phyloP scores from a whole-genome alignment of 257 asterid genomes.

The Fraxinus excelsior region DNA sequence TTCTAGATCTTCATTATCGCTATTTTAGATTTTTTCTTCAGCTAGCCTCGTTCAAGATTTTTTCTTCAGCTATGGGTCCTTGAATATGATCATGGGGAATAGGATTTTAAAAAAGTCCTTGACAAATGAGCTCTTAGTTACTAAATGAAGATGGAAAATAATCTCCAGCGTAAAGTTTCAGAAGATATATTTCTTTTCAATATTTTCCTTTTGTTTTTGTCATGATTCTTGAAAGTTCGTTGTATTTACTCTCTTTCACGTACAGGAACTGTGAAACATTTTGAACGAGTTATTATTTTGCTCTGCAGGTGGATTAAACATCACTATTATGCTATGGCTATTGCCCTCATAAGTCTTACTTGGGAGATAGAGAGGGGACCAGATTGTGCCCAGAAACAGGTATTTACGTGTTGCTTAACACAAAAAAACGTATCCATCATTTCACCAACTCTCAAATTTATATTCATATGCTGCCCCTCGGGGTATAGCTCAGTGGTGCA shows the following conservation, averaged over 20 bases:
- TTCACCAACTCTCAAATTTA: too few relatives aligned
- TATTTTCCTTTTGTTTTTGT: not conserved
- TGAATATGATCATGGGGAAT: too few relatives aligned
- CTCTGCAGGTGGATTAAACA: constrained; percentile 91
- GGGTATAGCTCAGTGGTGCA: too few relatives aligned
- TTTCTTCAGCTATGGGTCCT: not conserved
- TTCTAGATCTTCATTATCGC: not conserved
- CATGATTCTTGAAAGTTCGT: constrained; percentile 2
- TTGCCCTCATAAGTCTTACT: constrained; percentile 98
- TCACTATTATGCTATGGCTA: constrained; percentile 91
- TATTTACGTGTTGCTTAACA: constrained; percentile 16
- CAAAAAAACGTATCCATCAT: not conserved
- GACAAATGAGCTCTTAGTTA: not conserved
- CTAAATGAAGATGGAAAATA: not conserved
- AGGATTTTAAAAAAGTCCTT: too few relatives aligned
- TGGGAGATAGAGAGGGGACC: constrained; percentile 95
- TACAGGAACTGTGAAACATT: constrained; percentile 7
- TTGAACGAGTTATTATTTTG: constrained; percentile 2
- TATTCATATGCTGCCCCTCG: too few relatives aligned
- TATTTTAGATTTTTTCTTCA: constrained; percentile 11
- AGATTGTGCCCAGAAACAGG: constrained; percentile 90
- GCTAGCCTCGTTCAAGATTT: not conserved
- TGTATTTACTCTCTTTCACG: not conserved
- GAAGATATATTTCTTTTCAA: not conserved
- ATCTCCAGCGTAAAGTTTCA: not conserved